Evolutionary conservation across 305 asterid species (phyloP), one percentile per base, ranked within the genome.

Genomic region (Fraxinus greggii): DNA sequence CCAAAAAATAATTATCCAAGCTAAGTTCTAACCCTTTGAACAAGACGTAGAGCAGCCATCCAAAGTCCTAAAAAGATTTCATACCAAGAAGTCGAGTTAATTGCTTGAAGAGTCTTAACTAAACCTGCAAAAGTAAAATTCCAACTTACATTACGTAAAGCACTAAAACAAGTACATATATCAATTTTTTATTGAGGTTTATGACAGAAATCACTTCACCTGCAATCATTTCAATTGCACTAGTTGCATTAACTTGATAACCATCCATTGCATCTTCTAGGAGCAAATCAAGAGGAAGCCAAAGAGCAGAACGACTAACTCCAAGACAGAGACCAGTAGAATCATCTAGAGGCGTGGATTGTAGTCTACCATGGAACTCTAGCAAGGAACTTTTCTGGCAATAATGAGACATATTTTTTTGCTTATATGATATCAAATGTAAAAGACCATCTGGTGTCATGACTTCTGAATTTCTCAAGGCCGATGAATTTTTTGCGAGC

Each of bases 251-350:
- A 76, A 96, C 98, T 90, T 92, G 98, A 35, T 95, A 90, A 81
- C 96, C 95, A 86, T 93, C 98, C 98, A 94, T 94, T 75, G 98
- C 93, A 86, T 96, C 99, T 89, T 96, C 99, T 9, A 94, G 90
- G 48, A 93, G 91, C 85, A 96, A 88, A 87, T 96, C 99, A 56
- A 94, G 94, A 83, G 99, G 98, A 80, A 94, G 97, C 99, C 99
- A 96, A 81, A 93, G 97, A 36, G 95, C 86, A 51, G 99, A 92
- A 32, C 90, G 89, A 40, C 95, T 91, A 73, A 85, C 83, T 80
- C 98, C 98, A 19, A 89, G 84, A 82, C 94, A 90, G 84, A 88
- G 94, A 87, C 93, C 94, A 85, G 93, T 88, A 54, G 90, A 91
- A 56, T 88, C 82, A 70, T 87, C 88, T 38, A 92, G 93, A 78